Evolutionary conservation across 331 rosid species (phyloP).

Genomic region (Acacia concinna): DNA sequence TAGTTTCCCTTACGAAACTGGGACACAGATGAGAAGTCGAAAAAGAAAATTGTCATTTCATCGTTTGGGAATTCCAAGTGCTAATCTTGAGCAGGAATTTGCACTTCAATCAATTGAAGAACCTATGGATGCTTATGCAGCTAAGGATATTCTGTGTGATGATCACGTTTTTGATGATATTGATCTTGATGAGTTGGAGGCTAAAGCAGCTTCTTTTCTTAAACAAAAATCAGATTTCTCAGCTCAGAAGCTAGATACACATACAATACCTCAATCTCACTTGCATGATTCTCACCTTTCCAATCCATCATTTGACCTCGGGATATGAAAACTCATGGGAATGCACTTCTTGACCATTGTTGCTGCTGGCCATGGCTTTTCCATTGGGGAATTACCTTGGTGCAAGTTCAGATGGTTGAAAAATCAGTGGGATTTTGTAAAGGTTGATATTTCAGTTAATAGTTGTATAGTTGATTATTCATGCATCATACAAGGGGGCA

Average conservation of each 20-base stretch:
- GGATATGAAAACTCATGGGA: constrained; percentile 47
- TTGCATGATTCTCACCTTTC: constrained; percentile 26
- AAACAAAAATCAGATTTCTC: constrained; percentile 54
- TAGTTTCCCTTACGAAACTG: constrained; percentile 28
- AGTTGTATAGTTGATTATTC: not conserved
- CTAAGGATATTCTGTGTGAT: constrained; percentile 48
- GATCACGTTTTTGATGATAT: constrained; percentile 68
- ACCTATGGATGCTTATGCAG: constrained; percentile 27
- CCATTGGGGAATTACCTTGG: not conserved
- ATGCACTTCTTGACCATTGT: not conserved
- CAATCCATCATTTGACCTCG: constrained; percentile 86
- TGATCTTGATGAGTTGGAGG: constrained; percentile 85
- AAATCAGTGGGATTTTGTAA: not conserved
- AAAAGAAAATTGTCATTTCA: constrained; percentile 58
- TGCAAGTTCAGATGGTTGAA: not conserved
- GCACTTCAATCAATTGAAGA: constrained; percentile 48
- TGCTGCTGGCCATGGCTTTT: not conserved
- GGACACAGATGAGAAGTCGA: constrained; percentile 37
- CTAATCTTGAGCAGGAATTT: constrained; percentile 67
- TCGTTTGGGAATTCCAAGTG: constrained; percentile 56
- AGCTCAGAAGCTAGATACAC: constrained; percentile 36
- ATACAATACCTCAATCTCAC: constrained; percentile 33
- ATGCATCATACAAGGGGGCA: not conserved
- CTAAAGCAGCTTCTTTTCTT: constrained; percentile 67
- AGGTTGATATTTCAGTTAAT: not conserved